phyloP scores from a whole-genome alignment of 163 green algal species.

The Volvox carteri region DNA sequence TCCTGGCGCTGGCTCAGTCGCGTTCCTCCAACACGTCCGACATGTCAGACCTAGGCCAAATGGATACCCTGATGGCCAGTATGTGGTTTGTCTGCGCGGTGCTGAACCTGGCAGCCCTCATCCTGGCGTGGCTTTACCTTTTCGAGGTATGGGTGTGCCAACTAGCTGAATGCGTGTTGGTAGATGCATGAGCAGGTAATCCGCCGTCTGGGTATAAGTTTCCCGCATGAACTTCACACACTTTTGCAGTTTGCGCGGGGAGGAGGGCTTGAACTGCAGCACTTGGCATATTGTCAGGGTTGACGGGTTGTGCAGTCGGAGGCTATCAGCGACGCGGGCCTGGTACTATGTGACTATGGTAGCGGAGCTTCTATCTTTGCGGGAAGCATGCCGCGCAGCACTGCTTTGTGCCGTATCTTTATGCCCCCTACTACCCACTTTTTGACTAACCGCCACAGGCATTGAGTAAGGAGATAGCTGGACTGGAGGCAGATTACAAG shows the following conservation, averaged over 20 bases:
- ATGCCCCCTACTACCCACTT: no score
- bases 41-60: background rate
- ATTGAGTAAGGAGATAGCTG: constrained; percentile 15
- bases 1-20: background rate
- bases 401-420: no score
- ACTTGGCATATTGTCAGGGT: no score
- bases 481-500: constrained; percentile 49
- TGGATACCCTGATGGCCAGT: constrained; percentile 19
- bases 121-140: constrained; percentile 62
- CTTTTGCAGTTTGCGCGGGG: no score
- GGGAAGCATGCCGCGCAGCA: no score
- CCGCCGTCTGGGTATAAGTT: no score
- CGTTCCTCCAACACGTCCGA: background rate
- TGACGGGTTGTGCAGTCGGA: background rate
- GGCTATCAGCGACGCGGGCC: no score
- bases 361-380: no score
- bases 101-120: constrained; percentile 59
- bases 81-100: constrained; percentile 60
- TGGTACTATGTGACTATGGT: no score
- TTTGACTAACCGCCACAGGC: constrained; percentile 25
- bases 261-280: no score
- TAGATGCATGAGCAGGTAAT: no score
- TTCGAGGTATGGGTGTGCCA: constrained; percentile 59
- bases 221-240: no score
- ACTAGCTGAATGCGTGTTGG: background rate